Evolutionary conservation across 129 eudicot genomes (phyloP), one percentile per base, ranked within the genome.

Genomic region (Tagetes patula): DNA sequence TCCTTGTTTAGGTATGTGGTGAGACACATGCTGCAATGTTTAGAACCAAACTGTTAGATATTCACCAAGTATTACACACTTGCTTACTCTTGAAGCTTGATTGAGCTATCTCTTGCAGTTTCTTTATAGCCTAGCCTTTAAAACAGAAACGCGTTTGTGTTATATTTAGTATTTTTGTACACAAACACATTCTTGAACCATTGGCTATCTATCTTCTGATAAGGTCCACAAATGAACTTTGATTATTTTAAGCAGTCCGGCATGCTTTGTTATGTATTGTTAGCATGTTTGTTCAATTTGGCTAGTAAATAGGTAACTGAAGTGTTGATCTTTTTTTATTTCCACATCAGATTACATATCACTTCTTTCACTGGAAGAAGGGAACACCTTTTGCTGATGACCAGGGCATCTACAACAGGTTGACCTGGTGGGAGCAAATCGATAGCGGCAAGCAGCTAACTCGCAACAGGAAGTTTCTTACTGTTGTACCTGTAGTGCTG

Each of bases 341-440:
- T 36, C 37, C 48, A 13, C 2, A 39, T 71, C 80, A 92, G 96
- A 84, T 92, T 67, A 93, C 98, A 8, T 93, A 89, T 83, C 92
- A 89, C 36, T 93, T 75, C 83, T 93, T 93, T 79, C 98, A 93
- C 83, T 92, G 98, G 98, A 89, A 85, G 85, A 92, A 92, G 81
- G 98, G 98, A 49, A 92, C 98, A 37, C 98, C 98, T 9, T 92
- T 92, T 85, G 91, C 96, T 65, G 98, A 89, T 65, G 98, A 92
- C 78, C 98, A 93, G 81, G 98, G 98, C 20, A 84, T 93, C 86
- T 93, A 89, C 96, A 93, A 93, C 81, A 88, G 96, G 75, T 76
- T 89, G 90, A 93, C 98, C n/a, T 93, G 98, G 98, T 93, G 98
- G 98, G 98, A 93, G 84, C 98, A 89, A 70, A 82, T 92, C 73